Evolutionary conservation across 768 basidiomycete species (phyloP).

Genomic region (Leucosporidium scottii): DNA sequence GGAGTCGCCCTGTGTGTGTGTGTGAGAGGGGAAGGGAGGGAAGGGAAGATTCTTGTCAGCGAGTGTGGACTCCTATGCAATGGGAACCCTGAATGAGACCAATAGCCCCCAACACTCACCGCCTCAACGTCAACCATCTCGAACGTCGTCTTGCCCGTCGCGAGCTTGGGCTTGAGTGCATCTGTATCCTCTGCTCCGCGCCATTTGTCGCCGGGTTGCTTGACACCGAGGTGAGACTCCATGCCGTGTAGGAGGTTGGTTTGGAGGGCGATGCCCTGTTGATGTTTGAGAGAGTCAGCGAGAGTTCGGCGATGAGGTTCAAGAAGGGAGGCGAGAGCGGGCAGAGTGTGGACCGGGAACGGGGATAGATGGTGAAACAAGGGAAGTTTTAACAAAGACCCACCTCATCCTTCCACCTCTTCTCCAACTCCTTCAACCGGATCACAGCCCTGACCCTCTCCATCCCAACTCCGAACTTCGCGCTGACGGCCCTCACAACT

Average conservation of each 20-base stretch:
- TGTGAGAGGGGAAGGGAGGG: background rate
- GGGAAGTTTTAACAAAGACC: slow-evolving; percentile 37
- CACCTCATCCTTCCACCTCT: slow-evolving; percentile 51
- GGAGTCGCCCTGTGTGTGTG: slow-evolving; percentile 20
- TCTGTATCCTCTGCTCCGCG: slow-evolving; percentile 23
- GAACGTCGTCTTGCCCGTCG: slow-evolving; percentile 21
- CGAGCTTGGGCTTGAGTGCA: slow-evolving; percentile 1
- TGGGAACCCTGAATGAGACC: no score
- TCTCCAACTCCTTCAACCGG: slow-evolving; percentile 70
- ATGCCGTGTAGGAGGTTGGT: slow-evolving; percentile 72
- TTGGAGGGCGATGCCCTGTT: slow-evolving; percentile 62
- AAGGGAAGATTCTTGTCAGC: no score
- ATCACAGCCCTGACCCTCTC: slow-evolving; percentile 78
- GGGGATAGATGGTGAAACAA: no score
- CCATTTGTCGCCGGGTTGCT: slow-evolving; percentile 24
- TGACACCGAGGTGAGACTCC: slow-evolving; percentile 66
- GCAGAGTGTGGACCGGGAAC: no score
- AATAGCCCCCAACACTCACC: background rate
- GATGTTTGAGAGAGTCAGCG: slow-evolving; percentile 54
- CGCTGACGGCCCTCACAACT: slow-evolving; percentile 24
- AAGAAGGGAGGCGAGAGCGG: background rate
- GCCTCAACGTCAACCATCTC: slow-evolving; percentile 33
- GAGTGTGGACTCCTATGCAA: no score
- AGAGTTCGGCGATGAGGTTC: slow-evolving; percentile 48
- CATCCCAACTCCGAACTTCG: slow-evolving; percentile 58